phyloP scores from a whole-genome alignment of 257 asterid genomes.

The Ocimum tenuiflorum region DNA sequence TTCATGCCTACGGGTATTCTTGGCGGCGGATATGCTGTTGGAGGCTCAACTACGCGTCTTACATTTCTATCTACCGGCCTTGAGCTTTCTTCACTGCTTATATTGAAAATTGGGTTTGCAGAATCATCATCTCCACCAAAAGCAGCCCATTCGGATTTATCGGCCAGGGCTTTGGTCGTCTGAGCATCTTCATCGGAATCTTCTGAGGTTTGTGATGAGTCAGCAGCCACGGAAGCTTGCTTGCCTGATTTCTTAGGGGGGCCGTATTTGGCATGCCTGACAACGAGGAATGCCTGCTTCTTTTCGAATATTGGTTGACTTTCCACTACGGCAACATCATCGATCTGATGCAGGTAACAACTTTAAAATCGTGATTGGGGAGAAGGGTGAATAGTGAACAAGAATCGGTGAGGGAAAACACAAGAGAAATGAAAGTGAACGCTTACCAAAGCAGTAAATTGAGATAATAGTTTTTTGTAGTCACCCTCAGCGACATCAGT shows the following conservation, averaged over 20 bases:
- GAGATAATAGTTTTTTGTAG: conserved; percentile 47
- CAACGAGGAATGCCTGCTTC: conserved; percentile 53
- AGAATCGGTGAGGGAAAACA: conserved; percentile 8
- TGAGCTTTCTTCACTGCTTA: conserved; percentile 13
- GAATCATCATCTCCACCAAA: conserved; percentile 27
- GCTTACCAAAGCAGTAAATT: conserved; percentile 60
- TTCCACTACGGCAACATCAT: conserved; percentile 58
- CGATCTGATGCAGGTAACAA: conserved; percentile 38
- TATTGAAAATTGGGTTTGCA: conserved; percentile 23
- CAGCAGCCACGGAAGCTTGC: conserved; percentile 32
- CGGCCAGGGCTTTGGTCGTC: not conserved
- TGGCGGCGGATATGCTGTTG: conserved; percentile 10
- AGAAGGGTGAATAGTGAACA: not conserved
- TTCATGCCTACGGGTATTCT: conserved; percentile 17
- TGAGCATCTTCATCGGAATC: conserved; percentile 25
- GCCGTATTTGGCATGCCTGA: conserved; percentile 75
- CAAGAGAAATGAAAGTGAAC: conserved; percentile 7
- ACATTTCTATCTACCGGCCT: not conserved
- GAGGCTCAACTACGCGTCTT: conserved; percentile 12
- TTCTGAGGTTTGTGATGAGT: conserved; percentile 8
- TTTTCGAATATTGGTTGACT: conserved; percentile 48
- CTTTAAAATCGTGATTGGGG: not conserved
- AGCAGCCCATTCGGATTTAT: conserved; percentile 25
- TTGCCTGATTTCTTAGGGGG: conserved; percentile 46
- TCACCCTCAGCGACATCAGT: conserved; percentile 31